Evolutionary conservation across 306 rosid species (phyloP), one percentile per base, ranked within the genome.

Genomic region (Arachis hypogaea): DNA sequence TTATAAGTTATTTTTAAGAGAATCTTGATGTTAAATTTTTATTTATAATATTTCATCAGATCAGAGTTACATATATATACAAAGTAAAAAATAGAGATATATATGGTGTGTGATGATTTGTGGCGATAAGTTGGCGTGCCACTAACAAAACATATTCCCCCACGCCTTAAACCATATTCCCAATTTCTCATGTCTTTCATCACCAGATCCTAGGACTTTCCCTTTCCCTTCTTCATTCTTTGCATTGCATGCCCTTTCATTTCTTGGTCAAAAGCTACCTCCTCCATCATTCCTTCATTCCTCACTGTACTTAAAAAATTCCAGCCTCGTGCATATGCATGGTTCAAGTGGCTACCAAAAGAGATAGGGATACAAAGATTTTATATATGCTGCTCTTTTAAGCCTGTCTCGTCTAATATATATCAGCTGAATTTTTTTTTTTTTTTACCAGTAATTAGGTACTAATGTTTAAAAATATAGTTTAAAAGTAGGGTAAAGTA

Each of bases 61-160:
- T 18, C 18, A 18, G 18, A 18, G 18, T 18, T 18, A 18, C 18
- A 18, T 18, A 18, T 18, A 18, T 18, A 18, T 18, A 18, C 0
- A 33, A 33, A 33, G 38, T 33, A 33, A 33, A 33, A 2, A 33
- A 2, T 33, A 33, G 38, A 33, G 2, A 33, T 2, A 33, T 4
- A 33, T 33, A 33, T 33, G 38, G 38, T 33, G 38, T 68, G 52
- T 89, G 89, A 89, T 86, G 88, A 90, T 93, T 86, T 86, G 84
- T 79, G 96, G 89, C 96, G 87, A 88, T 88, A 88, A 87, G 97
- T 90, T 93, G 70, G 98, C 96, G 84, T 91, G 97, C 90, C 86
- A 74, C 86, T 76, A 46, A 56, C 81, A 81, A 83, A 87, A 75
- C 88, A 91, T 90, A 86, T 88, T 87, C 88, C 87, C 85, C 84